A percentile compares a stretch with the other conserved stretches of the same genome.
phyloP scores from a whole-genome alignment of 768 basidiomycete species.

The Scleroderma citrinum region DNA sequence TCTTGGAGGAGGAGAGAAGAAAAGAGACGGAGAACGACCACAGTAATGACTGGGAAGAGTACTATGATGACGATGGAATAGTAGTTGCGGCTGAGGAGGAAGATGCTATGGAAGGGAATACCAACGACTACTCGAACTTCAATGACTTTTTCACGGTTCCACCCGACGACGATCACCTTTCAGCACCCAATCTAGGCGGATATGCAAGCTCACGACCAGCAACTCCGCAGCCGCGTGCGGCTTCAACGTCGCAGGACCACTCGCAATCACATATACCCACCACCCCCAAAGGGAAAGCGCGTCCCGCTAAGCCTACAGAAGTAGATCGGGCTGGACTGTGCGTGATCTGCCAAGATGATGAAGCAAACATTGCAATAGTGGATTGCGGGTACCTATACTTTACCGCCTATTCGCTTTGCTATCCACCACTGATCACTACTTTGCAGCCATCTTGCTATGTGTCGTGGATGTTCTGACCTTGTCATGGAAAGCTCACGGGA shows the following conservation, averaged over 20 bases:
- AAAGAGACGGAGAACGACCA: conserved; percentile 20
- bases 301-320: conserved; percentile 12
- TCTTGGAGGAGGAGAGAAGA: conserved; percentile 63
- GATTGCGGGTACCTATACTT: conserved; percentile 76
- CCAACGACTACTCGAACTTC: neutral
- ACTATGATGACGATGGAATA: conserved; percentile 3
- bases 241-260: too few relatives aligned
- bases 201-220: conserved; percentile 5
- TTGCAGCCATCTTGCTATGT: conserved; percentile 74
- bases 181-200: neutral
- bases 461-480: conserved; percentile 70
- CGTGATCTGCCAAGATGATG: conserved; percentile 91
- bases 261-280: conserved; percentile 25
- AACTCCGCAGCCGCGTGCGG: conserved; percentile 16
- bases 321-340: conserved; percentile 74
- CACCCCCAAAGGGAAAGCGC: conserved; percentile 34
- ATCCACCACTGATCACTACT: neutral
- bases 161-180: conserved; percentile 4
- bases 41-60: conserved; percentile 19
- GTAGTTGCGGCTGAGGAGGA: conserved; percentile 17
- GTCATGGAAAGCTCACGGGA: conserved; percentile 76
- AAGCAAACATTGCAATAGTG: conserved; percentile 88
- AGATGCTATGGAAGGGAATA: neutral
- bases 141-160: conserved; percentile 3
- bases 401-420: neutral